Base-by-base conservation (phyloP, 73 alveolate species). In the Paramecium sexaurelia region DNA sequence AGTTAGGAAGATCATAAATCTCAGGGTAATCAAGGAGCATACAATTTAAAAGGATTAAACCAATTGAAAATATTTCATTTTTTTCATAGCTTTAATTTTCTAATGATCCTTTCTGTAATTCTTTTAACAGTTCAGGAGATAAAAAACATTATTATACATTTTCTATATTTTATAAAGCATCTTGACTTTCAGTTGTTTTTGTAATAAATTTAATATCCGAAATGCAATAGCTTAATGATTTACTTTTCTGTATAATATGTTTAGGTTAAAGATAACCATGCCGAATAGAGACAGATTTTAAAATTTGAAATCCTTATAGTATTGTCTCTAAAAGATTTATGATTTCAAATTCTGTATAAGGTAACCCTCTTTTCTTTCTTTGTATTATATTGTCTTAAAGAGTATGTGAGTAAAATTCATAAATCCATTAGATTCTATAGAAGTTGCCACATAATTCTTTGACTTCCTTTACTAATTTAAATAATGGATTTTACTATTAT, bases 181-280 rank as follows among this genome's bases (percentile, higher is more conserved):
- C 29, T 43, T 40, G 13, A 45, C 19, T 41, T 19, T 78, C 90
- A n/a, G 73, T 40, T 19, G 11, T 78, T 41, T 41, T 20, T 3
- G 75, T 41, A 32, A 78, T 78, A 33, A 78, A 78, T 13, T 33
- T 78, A 43, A 78, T 78, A 26, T 78, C 90, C 19, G 90, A 39
- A 0, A 78, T 35, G 17, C 32, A 33, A 4, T 9, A 41, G 8
- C 24, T 24, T 78, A 7, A 24, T 15, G 83, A 29, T 61, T 61
- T 61, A 20, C 22, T 78, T 3, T 78, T 45, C 8, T 41, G 26
- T 3, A 78, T 41, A 10, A 78, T 78, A 45, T 78, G 90, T 78
- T 78, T 78, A 43, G 90, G 90, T 78, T 78, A 78, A n/a, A 78
- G 6, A 39, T 41, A 78, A 36, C 90, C 90, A 45, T 78, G 90